These are phyloP conservation scores for Aquanectria penicillioides DNA, from an alignment of 2,329 filamentous ascomycete genomes.

Conservation along the genomic window DNA sequence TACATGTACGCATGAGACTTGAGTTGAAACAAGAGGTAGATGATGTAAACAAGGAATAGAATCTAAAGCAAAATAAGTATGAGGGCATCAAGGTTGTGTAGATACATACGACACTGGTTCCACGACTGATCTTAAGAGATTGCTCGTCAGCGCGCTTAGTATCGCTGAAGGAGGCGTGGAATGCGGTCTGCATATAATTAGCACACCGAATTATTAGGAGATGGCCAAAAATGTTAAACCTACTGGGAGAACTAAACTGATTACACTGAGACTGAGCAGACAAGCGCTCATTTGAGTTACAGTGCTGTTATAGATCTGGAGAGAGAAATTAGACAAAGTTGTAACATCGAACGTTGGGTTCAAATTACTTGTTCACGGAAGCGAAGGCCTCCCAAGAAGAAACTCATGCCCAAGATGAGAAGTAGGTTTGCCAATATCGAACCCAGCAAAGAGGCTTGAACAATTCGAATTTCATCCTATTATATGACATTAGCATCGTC, in stretches of 20 bases:
- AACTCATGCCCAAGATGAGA: constrained; percentile 91
- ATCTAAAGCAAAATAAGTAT: constrained; percentile 56
- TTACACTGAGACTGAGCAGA: constrained; percentile 88
- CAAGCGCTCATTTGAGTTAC: constrained; percentile 97
- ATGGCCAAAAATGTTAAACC: constrained; percentile 44
- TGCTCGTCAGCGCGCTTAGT: constrained; percentile 69
- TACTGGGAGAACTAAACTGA: constrained; percentile 85
- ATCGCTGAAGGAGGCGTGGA: constrained; percentile 85
- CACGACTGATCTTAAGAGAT: constrained; percentile 86
- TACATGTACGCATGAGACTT: constrained; percentile 94
- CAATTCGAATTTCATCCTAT: constrained; percentile 84
- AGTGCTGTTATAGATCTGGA: constrained; percentile 88
- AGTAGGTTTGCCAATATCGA: constrained; percentile 91
- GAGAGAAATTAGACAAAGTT: neutral
- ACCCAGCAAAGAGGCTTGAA: constrained; percentile 88
- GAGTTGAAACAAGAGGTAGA: constrained; percentile 90
- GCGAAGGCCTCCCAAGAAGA: constrained; percentile 85
- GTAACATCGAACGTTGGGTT: too few species aligned
- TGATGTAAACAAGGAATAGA: constrained; percentile 80
- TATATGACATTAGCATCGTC: neutral
- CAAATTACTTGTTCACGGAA: constrained; percentile 80
- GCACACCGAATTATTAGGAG: constrained; percentile 42
- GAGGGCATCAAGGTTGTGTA: constrained; percentile 29
- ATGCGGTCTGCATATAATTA: constrained; percentile 72
- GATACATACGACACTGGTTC: constrained; percentile 83